Evolutionary conservation across 106 monocot genomes (phyloP), one percentile per base, ranked within the genome.

Genomic region (Allium sativum): DNA sequence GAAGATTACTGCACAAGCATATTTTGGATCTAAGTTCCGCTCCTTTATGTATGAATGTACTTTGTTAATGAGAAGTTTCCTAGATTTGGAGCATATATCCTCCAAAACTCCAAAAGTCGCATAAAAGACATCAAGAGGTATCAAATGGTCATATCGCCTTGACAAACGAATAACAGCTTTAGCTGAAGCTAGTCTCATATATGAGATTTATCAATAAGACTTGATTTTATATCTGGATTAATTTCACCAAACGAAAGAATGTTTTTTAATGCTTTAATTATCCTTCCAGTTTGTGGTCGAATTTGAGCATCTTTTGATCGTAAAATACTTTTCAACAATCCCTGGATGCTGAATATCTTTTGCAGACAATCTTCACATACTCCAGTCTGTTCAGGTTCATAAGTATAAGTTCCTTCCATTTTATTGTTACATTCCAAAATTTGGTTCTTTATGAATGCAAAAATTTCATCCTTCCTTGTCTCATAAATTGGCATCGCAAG

Each of bases 401-500:
- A 9, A 17, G 46, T 61, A 65, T 70, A 65, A 68, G 58, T 54
- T 51, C 42, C 74, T 53, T 62, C 66, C 47, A 56, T 52, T 70
- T 77, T 69, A 31, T 31, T 74, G 61, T 64, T 82, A 58, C 77
- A 56, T 58, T 82, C 70, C 60, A 98, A 69, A 64, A 98, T 79
- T 82, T 88, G 88, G 14, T 69, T 80, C 40, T 42, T 77, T 51
- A 98, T 79, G 56, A 88, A 98, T 45, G 72, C 74, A 51, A 85
- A 58, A 52, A 98, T 85, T 78, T 98, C 98, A 69, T 74, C 75
- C 77, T 92, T 88, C 62, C 92, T 80, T 21, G 98, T 98, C 83
- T 92, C 98, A 74, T 88, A 98, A 61, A 98, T 72, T 43, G 98
- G 98, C 92, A 87, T 88, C 7, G 98, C 92, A 78, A 74, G 82